A percentile compares a stretch with the other conserved stretches of the same genome.
Conservation (phyloP, 148 eudicot species). For the Silene conica region DNA sequence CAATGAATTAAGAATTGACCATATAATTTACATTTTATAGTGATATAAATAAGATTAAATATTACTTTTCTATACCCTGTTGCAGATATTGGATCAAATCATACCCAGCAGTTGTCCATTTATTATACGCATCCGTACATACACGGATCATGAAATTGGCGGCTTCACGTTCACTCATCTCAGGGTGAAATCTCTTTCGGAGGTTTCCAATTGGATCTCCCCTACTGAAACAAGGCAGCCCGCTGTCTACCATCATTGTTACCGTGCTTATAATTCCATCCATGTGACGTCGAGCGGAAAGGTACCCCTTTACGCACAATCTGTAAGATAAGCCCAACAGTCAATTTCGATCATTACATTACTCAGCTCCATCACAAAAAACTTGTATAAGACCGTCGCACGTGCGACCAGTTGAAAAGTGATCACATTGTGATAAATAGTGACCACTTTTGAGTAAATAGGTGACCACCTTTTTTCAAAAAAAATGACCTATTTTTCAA, state of each 20-base stretch:
- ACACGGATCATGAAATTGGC: slow-evolving; percentile 89
- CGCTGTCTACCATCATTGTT: slow-evolving; percentile 86
- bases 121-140: slow-evolving; percentile 93
- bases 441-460: too few relatives aligned
- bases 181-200: slow-evolving; percentile 93
- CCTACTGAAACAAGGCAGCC: slow-evolving; percentile 95
- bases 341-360: too few relatives aligned
- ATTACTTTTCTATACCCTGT: slow-evolving; percentile 90
- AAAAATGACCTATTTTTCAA: too few relatives aligned
- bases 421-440: too few relatives aligned
- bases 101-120: slow-evolving; percentile 98
- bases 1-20: slow-evolving; percentile 15
- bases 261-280: slow-evolving; percentile 94
- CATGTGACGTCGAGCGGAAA: slow-evolving; percentile 92
- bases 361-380: too few relatives aligned
- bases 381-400: too few relatives aligned
- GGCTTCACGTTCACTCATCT: slow-evolving; percentile 94
- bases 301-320: slow-evolving; percentile 96
- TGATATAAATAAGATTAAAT: slow-evolving; percentile 7
- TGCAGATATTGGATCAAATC: slow-evolving; percentile 96
- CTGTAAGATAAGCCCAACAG: slow-evolving; percentile 35
- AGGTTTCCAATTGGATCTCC: slow-evolving; percentile 93
- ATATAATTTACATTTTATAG: slow-evolving; percentile 14
- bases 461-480: too few relatives aligned
- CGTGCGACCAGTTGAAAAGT: too few relatives aligned